These are phyloP conservation scores for Ganoderma boninense DNA, from an alignment of 1,284 basidiomycete species.

Conservation along the genomic window DNA sequence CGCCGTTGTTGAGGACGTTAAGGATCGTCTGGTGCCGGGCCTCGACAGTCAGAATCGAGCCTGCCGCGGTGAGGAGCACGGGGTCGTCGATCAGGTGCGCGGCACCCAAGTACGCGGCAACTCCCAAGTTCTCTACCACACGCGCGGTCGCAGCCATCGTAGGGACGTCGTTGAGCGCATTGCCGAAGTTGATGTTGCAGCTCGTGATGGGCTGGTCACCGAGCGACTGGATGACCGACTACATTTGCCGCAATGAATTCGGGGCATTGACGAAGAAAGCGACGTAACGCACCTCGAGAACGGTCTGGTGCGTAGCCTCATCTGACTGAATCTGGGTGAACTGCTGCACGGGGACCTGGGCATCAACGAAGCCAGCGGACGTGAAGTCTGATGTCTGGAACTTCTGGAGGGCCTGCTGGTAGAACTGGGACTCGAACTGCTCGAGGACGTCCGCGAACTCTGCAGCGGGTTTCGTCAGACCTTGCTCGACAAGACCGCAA, in stretches of 20 bases:
- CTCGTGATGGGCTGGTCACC: conserved; percentile 61
- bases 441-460: conserved; percentile 82
- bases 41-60: conserved; percentile 82
- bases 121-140: conserved; percentile 83
- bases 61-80: conserved; percentile 73
- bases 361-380: conserved; percentile 70
- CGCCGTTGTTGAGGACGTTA: conserved; percentile 71
- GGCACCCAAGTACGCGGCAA: conserved; percentile 82
- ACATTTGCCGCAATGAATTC: conserved; percentile 21
- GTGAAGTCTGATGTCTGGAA: conserved; percentile 75
- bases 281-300: conserved; percentile 53
- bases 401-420: conserved; percentile 68
- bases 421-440: conserved; percentile 76
- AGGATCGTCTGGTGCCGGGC: conserved; percentile 84
- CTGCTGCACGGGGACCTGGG: conserved; percentile 66
- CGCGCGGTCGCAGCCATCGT: conserved; percentile 82
- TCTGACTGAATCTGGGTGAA: conserved; percentile 69
- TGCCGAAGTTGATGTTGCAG: conserved; percentile 77
- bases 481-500: background rate
- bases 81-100: conserved; percentile 71
- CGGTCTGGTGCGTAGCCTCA: conserved; percentile 66
- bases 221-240: conserved; percentile 59
- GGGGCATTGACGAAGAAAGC: background rate
- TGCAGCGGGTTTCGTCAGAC: conserved; percentile 37
- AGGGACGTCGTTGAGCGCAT: conserved; percentile 69